Conservation (phyloP, 1,139 yeast species). For the Debaryomyces subglobosus region DNA sequence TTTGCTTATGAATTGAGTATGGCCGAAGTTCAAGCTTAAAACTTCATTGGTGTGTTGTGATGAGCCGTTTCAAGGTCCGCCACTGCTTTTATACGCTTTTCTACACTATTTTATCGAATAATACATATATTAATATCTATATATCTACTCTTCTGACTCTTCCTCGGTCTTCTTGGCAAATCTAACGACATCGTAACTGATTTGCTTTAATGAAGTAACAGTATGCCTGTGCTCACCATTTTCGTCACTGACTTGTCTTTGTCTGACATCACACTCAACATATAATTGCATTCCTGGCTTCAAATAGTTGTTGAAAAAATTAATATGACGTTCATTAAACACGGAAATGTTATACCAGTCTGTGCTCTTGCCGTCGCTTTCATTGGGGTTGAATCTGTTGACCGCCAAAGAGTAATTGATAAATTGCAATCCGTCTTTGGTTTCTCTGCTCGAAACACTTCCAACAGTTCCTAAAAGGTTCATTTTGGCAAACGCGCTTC, state of each 20-base stretch:
- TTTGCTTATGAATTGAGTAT: slow-evolving; percentile 66
- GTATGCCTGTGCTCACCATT: slow-evolving; percentile 34
- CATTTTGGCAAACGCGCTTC: slow-evolving; percentile 44
- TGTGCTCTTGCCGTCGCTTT: slow-evolving; percentile 33
- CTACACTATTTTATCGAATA: slow-evolving; percentile 1
- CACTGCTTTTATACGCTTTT: background rate
- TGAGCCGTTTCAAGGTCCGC: background rate
- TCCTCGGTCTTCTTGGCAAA: slow-evolving; percentile 38
- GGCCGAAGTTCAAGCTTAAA: slow-evolving; percentile 19
- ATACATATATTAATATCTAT: slow-evolving; percentile 6
- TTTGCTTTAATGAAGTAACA: slow-evolving; percentile 39
- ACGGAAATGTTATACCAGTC: slow-evolving; percentile 49
- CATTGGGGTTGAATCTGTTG: slow-evolving; percentile 37
- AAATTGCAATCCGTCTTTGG: slow-evolving; percentile 41
- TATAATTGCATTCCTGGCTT: slow-evolving; percentile 46
- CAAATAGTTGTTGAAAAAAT: slow-evolving; percentile 42
- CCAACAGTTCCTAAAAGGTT: slow-evolving; percentile 50
- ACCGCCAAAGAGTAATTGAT: slow-evolving; percentile 50
- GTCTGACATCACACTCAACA: slow-evolving; percentile 47
- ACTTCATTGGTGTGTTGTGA: background rate
- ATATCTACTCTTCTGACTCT: slow-evolving; percentile 13
- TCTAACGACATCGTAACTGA: slow-evolving; percentile 40
- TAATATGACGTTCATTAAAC: slow-evolving; percentile 43
- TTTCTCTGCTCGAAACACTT: slow-evolving; percentile 38
- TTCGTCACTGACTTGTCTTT: slow-evolving; percentile 38